Evolutionary conservation across 2,329 filamentous ascomycete genomes (phyloP).

Genomic region (Chaetomium sp.): DNA sequence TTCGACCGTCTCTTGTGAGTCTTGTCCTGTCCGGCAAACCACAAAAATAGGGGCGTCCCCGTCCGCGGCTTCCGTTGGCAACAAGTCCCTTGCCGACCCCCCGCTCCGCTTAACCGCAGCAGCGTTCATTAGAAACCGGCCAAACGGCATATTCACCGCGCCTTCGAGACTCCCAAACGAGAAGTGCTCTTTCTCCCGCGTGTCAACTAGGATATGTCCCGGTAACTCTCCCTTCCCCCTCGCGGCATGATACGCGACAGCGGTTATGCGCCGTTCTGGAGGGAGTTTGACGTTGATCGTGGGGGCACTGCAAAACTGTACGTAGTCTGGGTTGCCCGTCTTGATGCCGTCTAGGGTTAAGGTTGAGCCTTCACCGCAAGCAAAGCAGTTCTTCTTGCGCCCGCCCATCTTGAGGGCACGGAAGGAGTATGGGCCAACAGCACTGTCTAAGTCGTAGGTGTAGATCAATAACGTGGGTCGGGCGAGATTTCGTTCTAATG

Average conservation of each 20-base stretch:
- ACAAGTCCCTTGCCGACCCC: background rate
- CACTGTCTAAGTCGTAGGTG: constrained; percentile 32
- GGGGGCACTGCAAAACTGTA: constrained; percentile 68
- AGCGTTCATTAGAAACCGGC: constrained; percentile 22
- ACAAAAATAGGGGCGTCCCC: constrained; percentile 56
- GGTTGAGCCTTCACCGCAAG: constrained; percentile 59
- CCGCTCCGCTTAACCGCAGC: constrained; percentile 19
- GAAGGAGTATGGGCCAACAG: constrained; percentile 42
- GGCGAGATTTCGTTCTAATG: constrained; percentile 13
- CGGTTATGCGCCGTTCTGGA: constrained; percentile 61
- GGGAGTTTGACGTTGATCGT: constrained; percentile 54
- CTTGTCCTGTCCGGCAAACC: constrained; percentile 69
- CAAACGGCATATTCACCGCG: constrained; percentile 64
- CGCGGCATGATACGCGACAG: constrained; percentile 47
- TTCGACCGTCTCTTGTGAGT: constrained; percentile 64
- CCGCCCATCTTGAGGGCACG: constrained; percentile 68
- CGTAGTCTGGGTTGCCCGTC: constrained; percentile 69
- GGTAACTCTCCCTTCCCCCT: constrained; percentile 12
- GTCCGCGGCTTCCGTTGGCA: constrained; percentile 30
- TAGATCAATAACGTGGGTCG: constrained; percentile 41
- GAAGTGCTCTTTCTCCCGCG: constrained; percentile 78
- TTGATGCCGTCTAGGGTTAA: constrained; percentile 58
- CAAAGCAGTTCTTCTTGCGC: constrained; percentile 63
- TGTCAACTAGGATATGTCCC: constrained; percentile 65
- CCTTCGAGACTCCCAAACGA: constrained; percentile 70